Percentiles rank a stretch among this genome's conserved stretches.
Evolutionary conservation across 2,329 filamentous ascomycete species (phyloP).

Genomic region (Epichloe elymi): DNA sequence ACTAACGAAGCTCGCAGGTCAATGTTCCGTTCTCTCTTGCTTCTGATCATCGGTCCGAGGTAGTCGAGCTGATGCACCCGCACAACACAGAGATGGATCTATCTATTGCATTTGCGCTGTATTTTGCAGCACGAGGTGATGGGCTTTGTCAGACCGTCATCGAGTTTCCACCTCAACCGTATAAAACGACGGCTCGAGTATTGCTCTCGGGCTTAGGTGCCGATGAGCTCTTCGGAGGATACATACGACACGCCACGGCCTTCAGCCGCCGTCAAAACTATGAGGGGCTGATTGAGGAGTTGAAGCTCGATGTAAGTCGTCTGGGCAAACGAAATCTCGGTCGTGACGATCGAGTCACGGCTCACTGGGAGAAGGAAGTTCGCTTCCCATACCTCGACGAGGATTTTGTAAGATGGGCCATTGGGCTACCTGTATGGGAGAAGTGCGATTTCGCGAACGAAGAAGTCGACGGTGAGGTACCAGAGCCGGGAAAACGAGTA

Average conservation of each 20-base stretch:
- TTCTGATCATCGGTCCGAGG: slow-evolving; percentile 49
- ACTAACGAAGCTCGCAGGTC: slow-evolving; percentile 30
- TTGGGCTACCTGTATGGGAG: slow-evolving; percentile 60
- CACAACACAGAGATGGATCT: slow-evolving; percentile 99
- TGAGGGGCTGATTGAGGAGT: slow-evolving; percentile 60
- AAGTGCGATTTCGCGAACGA: slow-evolving; percentile 75
- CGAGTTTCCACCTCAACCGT: slow-evolving; percentile 23
- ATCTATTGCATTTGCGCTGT: slow-evolving; percentile 86
- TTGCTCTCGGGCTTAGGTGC: slow-evolving; percentile 87
- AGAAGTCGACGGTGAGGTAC: slow-evolving; percentile 12
- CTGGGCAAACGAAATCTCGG: slow-evolving; percentile 91
- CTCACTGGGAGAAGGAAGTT: slow-evolving; percentile 78
- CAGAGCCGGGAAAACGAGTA: slow-evolving; percentile 67
- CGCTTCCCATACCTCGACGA: slow-evolving; percentile 90
- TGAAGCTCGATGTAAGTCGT: slow-evolving; percentile 71
- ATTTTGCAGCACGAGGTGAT: slow-evolving; percentile 74
- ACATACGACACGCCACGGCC: slow-evolving; percentile 69
- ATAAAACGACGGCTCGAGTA: slow-evolving; percentile 63
- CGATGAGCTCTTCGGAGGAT: slow-evolving; percentile 92
- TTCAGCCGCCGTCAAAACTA: slow-evolving; percentile 54
- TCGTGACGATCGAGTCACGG: slow-evolving; percentile 81
- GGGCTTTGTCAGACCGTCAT: slow-evolving; percentile 32
- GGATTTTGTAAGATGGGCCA: slow-evolving; percentile 66
- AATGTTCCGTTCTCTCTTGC: slow-evolving; percentile 74
- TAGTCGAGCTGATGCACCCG: slow-evolving; percentile 72